Percentiles rank a stretch among this genome's conserved stretches.
Evolutionary conservation across 768 basidiomycete species (phyloP).

Genomic region (Suillus spraguei): DNA sequence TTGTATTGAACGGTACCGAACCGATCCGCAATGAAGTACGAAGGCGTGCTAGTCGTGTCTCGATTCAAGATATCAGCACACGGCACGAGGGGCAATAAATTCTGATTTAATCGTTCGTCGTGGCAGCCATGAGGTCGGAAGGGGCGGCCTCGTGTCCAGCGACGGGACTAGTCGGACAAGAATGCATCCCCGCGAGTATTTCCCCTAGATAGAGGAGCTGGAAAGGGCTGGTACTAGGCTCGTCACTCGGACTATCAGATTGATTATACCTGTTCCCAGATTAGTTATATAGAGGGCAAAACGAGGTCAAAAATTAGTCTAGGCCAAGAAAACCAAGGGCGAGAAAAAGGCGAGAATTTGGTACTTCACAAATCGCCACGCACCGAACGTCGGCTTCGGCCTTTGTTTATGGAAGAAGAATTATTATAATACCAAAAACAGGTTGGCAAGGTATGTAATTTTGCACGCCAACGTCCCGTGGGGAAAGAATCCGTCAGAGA

Average conservation of each 20-base stretch:
- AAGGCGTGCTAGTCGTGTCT: conserved; percentile 8
- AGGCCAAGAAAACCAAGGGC: background rate
- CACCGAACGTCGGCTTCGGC: conserved; percentile 4
- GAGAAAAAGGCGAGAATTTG: conserved; percentile 4
- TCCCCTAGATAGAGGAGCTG: background rate
- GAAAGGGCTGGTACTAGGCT: background rate
- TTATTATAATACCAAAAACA: conserved; percentile 7
- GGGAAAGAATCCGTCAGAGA: background rate
- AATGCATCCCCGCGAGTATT: background rate
- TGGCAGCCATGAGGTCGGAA: conserved; percentile 12
- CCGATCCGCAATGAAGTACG: conserved; percentile 5
- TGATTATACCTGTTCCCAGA: conserved; percentile 8
- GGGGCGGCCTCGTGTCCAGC: conserved; percentile 9
- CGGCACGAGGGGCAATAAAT: conserved; percentile 1
- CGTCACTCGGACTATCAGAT: background rate
- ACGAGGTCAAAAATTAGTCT: background rate
- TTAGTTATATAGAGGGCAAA: conserved; percentile 5
- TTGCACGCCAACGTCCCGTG: conserved; percentile 6
- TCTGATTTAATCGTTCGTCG: conserved; percentile 7
- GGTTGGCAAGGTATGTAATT: conserved; percentile 6
- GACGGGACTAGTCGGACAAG: conserved; percentile 4
- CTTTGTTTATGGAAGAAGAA: conserved; percentile 8
- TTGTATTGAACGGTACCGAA: conserved; percentile 8
- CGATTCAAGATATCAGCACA: conserved; percentile 4
- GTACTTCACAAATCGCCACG: conserved; percentile 3